phyloP scores from a whole-genome alignment of 1,284 basidiomycete genomes.

The Fomitopsis palustris region DNA sequence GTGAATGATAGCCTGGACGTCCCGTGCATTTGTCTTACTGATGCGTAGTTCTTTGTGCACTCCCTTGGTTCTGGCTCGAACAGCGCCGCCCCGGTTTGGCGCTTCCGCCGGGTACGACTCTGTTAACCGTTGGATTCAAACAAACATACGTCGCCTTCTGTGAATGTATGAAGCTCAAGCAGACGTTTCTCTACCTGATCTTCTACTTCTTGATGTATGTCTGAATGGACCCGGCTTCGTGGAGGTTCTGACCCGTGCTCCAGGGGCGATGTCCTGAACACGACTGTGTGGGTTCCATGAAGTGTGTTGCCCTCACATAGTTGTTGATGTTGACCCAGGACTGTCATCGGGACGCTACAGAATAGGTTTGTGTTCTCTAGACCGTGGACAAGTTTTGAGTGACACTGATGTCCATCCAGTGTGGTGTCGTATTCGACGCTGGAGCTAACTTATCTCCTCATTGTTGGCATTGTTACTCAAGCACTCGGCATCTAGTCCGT shows the following conservation, averaged over 20 bases:
- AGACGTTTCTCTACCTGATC: constrained; percentile 71
- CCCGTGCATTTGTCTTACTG: background rate
- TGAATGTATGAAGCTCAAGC: constrained; percentile 69
- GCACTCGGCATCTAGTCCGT: constrained; percentile 72
- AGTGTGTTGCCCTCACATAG: background rate
- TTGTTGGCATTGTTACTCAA: constrained; percentile 76
- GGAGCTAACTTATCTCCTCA: constrained; percentile 65
- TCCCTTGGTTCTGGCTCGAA: constrained; percentile 78
- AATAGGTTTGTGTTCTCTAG: constrained; percentile 50
- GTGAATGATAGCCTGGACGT: no score
- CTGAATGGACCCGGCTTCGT: constrained; percentile 26
- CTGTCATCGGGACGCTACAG: constrained; percentile 77
- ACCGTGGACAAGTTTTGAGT: background rate
- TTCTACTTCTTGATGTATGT: constrained; percentile 76
- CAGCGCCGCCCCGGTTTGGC: constrained; percentile 63
- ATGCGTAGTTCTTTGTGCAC: constrained; percentile 57
- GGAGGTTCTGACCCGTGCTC: constrained; percentile 24
- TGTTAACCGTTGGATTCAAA: constrained; percentile 68
- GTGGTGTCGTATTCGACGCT: constrained; percentile 65
- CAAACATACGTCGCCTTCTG: constrained; percentile 67
- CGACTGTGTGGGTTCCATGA: constrained; percentile 53
- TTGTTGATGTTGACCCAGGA: constrained; percentile 34
- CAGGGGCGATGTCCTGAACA: constrained; percentile 62
- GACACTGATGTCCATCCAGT: constrained; percentile 21
- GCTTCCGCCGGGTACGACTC: constrained; percentile 58